Percentiles rank a stretch among this genome's conserved stretches.
phyloP scores from a whole-genome alignment of 208 protist genomes.

The Endotrypanum monterogeii region DNA sequence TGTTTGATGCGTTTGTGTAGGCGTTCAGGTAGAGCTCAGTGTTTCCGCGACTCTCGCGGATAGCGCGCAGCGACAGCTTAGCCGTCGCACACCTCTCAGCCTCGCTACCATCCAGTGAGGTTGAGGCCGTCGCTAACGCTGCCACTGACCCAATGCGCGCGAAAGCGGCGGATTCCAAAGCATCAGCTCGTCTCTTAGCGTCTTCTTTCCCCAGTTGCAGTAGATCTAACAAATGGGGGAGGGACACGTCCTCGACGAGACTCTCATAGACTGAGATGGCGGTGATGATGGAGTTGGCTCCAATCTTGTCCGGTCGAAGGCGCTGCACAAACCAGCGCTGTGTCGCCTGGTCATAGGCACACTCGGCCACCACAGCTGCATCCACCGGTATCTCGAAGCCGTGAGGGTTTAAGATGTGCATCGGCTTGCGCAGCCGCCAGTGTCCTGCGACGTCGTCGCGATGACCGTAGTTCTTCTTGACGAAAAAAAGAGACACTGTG shows the following conservation, averaged over 20 bases:
- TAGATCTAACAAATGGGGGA: slow-evolving; percentile 41
- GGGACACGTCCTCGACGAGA: slow-evolving; percentile 62
- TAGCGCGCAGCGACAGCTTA: slow-evolving; percentile 63
- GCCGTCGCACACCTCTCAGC: slow-evolving; percentile 33
- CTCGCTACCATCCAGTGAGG: slow-evolving; percentile 6
- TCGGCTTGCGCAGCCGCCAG: slow-evolving; percentile 47
- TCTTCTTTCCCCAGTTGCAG: slow-evolving; percentile 9
- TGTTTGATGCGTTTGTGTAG: slow-evolving; percentile 49
- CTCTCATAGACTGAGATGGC: slow-evolving; percentile 82
- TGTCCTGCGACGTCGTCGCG: slow-evolving; percentile 58
- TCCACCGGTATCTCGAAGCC: slow-evolving; percentile 39
- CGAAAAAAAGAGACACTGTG: slow-evolving; percentile 64
- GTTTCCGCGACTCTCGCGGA: slow-evolving; percentile 28
- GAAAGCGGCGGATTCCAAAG: slow-evolving; percentile 15
- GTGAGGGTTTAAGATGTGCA: slow-evolving; percentile 57
- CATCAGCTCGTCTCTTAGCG: neutral
- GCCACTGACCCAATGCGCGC: neutral
- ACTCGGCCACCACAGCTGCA: slow-evolving; percentile 55
- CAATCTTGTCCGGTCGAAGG: slow-evolving; percentile 60
- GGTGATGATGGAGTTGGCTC: slow-evolving; percentile 83
- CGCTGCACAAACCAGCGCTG: slow-evolving; percentile 67
- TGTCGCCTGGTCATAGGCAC: slow-evolving; percentile 42
- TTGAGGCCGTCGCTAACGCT: neutral
- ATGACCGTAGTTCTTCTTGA: slow-evolving; percentile 68
- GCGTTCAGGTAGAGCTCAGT: slow-evolving; percentile 47